Percentiles rank a stretch among this genome's conserved stretches.
Evolutionary conservation across 192 early-diverging fungal species (phyloP).

Genomic region (Coemansia sp.): DNA sequence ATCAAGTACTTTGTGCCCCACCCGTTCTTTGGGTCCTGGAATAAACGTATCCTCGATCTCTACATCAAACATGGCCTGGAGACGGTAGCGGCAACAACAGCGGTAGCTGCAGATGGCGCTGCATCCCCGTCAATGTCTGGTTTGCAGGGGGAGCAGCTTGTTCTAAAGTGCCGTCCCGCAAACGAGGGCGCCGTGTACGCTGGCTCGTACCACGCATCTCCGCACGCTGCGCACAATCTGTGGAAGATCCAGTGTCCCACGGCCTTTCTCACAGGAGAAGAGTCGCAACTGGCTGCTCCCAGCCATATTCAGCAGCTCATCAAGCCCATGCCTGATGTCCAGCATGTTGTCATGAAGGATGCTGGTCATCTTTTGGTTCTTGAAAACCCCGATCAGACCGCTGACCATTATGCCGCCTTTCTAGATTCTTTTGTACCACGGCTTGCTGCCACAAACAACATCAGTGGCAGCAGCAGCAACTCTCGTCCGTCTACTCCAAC

Average conservation of each 20-base stretch:
- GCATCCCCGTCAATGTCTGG: too few relatives aligned
- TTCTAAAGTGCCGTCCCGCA: slow-evolving; percentile 41
- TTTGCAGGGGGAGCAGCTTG: not conserved
- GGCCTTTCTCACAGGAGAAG: slow-evolving; percentile 38
- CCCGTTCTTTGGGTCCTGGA: slow-evolving; percentile 36
- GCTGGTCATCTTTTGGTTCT: slow-evolving; percentile 37
- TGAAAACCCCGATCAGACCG: slow-evolving; percentile 26
- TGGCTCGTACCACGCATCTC: slow-evolving; percentile 20
- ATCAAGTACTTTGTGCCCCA: slow-evolving; percentile 37
- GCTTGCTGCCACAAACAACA: not conserved
- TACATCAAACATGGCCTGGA: slow-evolving; percentile 37
- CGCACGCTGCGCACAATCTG: slow-evolving; percentile 16
- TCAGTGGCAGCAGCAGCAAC: too few relatives aligned
- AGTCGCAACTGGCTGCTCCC: slow-evolving; percentile 15
- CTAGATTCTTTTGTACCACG: slow-evolving; percentile 23
- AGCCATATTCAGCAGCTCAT: slow-evolving; percentile 21
- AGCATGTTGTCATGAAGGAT: slow-evolving; percentile 24
- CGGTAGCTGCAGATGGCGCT: too few relatives aligned
- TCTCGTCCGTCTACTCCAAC: not conserved
- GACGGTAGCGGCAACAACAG: not conserved
- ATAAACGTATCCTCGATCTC: slow-evolving; percentile 31
- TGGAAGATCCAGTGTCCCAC: slow-evolving; percentile 30
- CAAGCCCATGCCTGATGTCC: slow-evolving; percentile 16
- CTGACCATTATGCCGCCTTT: slow-evolving; percentile 17
- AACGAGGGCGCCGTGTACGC: slow-evolving; percentile 35